Conservation (phyloP, 805 yeast genomes). For the Lipomyces orientalis region DNA sequence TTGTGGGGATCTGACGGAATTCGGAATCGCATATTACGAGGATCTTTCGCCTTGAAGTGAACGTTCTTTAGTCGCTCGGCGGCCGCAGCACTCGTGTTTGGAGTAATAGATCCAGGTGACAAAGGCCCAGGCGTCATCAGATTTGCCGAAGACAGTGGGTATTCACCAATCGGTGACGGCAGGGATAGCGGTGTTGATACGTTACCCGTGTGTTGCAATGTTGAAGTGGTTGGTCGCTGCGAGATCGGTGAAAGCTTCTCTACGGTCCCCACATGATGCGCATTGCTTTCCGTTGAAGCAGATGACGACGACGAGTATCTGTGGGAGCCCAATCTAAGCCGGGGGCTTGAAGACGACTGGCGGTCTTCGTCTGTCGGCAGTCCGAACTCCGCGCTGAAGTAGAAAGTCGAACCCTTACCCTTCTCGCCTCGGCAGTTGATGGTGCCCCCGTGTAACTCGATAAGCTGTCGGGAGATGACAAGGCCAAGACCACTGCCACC, state of each 20-base stretch:
- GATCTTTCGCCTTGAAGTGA: conserved; percentile 19
- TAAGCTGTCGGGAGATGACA: conserved; percentile 46
- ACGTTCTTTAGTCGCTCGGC: conserved; percentile 17
- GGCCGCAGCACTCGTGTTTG: not conserved
- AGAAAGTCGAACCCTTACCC: conserved; percentile 44
- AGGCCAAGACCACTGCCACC: conserved; percentile 47
- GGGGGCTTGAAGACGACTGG: conserved; percentile 19
- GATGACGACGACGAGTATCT: conserved; percentile 18
- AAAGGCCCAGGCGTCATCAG: not conserved
- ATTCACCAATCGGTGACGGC: conserved; percentile 24
- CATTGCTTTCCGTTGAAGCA: not conserved
- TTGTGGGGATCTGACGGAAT: conserved; percentile 27
- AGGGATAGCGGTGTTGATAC: conserved; percentile 6
- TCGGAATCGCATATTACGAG: conserved; percentile 26
- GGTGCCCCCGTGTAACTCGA: conserved; percentile 45
- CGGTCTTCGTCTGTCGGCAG: conserved; percentile 41
- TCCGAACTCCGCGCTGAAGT: conserved; percentile 42
- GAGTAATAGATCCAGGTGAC: conserved; percentile 4
- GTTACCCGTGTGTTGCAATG: conserved; percentile 1
- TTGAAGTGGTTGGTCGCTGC: conserved; percentile 18
- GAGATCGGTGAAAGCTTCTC: conserved; percentile 26
- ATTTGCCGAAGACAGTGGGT: not conserved
- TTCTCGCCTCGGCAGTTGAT: conserved; percentile 43
- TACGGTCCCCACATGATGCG: not conserved
- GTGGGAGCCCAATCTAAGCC: conserved; percentile 8